Conservation (phyloP, 2,329 filamentous ascomycete genomes). For the Graphiopsis chlorocephala region DNA sequence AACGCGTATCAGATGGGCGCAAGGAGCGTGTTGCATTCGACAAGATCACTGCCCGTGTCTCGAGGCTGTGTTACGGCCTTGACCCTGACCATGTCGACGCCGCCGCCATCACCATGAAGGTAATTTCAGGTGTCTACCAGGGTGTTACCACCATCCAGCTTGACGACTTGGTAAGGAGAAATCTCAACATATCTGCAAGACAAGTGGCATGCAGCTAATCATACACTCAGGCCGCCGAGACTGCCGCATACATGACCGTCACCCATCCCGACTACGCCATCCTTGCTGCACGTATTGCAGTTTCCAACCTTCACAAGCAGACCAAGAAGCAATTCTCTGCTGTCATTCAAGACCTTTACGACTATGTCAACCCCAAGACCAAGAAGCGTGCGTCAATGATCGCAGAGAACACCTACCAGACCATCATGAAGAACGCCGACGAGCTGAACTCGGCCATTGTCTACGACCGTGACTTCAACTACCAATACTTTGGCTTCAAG, state of each 20-base stretch:
- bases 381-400: conserved; percentile 86
- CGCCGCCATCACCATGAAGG: conserved; percentile 97
- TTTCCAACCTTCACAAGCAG: conserved; percentile 99
- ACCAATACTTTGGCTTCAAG: conserved; percentile 99
- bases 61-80: conserved; percentile 93
- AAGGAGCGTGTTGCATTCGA: conserved; percentile 99
- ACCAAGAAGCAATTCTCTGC: conserved; percentile 99
- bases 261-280: conserved; percentile 99
- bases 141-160: conserved; percentile 95
- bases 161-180: conserved; percentile 79
- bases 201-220: neutral
- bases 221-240: conserved; percentile 79
- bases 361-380: conserved; percentile 96
- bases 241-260: conserved; percentile 98
- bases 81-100: conserved; percentile 95
- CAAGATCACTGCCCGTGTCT: conserved; percentile 99
- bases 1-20: conserved; percentile 75
- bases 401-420: conserved; percentile 83
- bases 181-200: neutral
- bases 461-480: conserved; percentile 99
- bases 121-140: conserved; percentile 98
- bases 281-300: conserved; percentile 94
- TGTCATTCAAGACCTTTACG: conserved; percentile 87
- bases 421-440: conserved; percentile 91
- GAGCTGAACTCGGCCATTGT: conserved; percentile 98